Conservation (phyloP, 2,329 filamentous ascomycete genomes). For the Botrytis elliptica region DNA sequence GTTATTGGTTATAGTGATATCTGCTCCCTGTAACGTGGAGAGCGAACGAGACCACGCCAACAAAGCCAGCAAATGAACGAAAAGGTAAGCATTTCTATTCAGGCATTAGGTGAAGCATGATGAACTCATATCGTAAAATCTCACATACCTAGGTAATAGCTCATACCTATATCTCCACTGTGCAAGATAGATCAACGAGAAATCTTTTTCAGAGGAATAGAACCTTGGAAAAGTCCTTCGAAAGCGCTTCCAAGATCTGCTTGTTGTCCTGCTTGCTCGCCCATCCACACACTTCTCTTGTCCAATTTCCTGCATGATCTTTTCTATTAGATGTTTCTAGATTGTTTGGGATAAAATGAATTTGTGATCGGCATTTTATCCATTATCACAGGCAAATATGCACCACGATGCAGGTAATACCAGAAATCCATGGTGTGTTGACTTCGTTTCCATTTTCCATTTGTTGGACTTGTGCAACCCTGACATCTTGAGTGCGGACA, state of each 20-base stretch:
- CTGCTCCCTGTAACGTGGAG: conserved; percentile 17
- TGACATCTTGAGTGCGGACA: not conserved
- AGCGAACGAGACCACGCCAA: conserved; percentile 16
- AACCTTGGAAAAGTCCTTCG: not conserved
- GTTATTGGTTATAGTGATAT: conserved; percentile 12
- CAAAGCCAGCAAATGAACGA: conserved; percentile 12
- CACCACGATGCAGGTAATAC: conserved; percentile 10
- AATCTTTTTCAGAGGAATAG: not conserved
- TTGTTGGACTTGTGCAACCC: not conserved
- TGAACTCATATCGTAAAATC: conserved; percentile 14
- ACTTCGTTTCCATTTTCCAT: conserved; percentile 9
- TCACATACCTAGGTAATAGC: not conserved
- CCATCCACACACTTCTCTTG: not conserved
- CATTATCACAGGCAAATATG: conserved; percentile 5
- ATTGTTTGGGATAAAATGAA: conserved; percentile 12
- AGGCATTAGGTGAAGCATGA: conserved; percentile 2
- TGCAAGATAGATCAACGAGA: not conserved
- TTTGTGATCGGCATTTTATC: conserved; percentile 1
- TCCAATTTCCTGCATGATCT: not conserved
- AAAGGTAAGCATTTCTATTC: conserved; percentile 12
- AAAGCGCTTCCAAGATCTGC: not conserved
- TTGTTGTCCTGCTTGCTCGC: not conserved
- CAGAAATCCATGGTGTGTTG: conserved; percentile 6
- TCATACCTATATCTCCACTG: conserved; percentile 2
- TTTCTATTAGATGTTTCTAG: conserved; percentile 8